A percentile compares a stretch with the other conserved stretches of the same genome.
Conservation (phyloP, 2,329 filamentous ascomycete species). For the Lecanicillium sp. region DNA sequence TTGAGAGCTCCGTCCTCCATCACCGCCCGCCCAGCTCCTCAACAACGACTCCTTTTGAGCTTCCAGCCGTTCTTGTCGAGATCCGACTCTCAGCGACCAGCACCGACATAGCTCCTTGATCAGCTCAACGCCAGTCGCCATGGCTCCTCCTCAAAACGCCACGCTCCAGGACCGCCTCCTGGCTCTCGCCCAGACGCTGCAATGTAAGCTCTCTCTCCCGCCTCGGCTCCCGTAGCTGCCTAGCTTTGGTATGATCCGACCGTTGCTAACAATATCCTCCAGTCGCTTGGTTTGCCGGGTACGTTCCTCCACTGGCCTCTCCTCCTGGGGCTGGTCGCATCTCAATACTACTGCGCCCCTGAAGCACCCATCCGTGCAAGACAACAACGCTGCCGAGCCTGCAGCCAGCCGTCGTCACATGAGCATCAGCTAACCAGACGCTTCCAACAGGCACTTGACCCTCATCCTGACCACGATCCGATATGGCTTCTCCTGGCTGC, state of each 20-base stretch:
- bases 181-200: conserved; percentile 77
- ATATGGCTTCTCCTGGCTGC: conserved; percentile 79
- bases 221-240: conserved; percentile 14
- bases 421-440: conserved; percentile 7
- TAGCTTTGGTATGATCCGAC: no score
- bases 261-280: conserved; percentile 24
- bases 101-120: no score
- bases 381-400: no score
- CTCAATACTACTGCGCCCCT: no score
- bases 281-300: conserved; percentile 80
- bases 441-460: conserved; percentile 62
- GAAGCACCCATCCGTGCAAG: no score
- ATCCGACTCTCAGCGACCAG: no score
- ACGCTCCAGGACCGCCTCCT: conserved; percentile 69
- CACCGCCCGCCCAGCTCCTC: no score
- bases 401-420: no score
- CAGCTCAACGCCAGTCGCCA: conserved; percentile 12
- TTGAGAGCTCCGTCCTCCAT: no score
- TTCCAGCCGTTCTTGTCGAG: no score
- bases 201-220: conserved; percentile 57
- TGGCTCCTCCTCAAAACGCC: conserved; percentile 68
- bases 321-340: no score
- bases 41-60: no score
- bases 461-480: conserved; percentile 76
- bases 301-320: conserved; percentile 32